These are phyloP conservation scores for Dictyostelium purpureum DNA, from an alignment of 78 protist genomes.

Conservation along the genomic window DNA sequence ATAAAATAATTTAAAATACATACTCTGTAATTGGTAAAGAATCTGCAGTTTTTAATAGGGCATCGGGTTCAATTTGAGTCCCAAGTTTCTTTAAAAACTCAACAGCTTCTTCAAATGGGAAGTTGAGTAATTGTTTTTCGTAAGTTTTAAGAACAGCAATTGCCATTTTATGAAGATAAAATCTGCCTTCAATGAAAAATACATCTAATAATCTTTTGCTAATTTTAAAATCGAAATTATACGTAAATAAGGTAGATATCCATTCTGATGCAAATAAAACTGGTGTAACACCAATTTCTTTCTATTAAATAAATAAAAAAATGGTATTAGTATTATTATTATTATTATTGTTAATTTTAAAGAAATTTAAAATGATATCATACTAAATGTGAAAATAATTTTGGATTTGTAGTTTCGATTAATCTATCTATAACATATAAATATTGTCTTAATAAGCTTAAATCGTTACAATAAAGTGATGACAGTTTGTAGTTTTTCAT, in stretches of 20 bases:
- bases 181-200: conserved; percentile 59
- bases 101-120: conserved; percentile 51
- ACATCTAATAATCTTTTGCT: conserved; percentile 57
- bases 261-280: conserved; percentile 77
- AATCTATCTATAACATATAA: conserved; percentile 64
- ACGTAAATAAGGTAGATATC: conserved; percentile 73
- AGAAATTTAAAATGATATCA: not conserved
- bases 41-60: conserved; percentile 31
- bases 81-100: conserved; percentile 63
- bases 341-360: not conserved
- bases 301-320: not conserved
- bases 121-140: conserved; percentile 15
- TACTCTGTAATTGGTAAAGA: conserved; percentile 9
- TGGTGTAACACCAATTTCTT: conserved; percentile 73
- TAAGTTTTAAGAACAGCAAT: conserved; percentile 4
- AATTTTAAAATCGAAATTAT: conserved; percentile 40
- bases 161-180: conserved; percentile 19
- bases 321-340: not conserved
- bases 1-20: not conserved
- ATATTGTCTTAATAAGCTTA: conserved; percentile 20
- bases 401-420: conserved; percentile 50
- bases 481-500: conserved; percentile 50
- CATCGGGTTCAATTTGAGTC: conserved; percentile 23
- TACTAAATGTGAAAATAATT: conserved; percentile 63
- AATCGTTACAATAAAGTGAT: conserved; percentile 34